These are phyloP conservation scores for Corylus heterophylla DNA, from an alignment of 306 rosid species.

Conservation along the genomic window DNA sequence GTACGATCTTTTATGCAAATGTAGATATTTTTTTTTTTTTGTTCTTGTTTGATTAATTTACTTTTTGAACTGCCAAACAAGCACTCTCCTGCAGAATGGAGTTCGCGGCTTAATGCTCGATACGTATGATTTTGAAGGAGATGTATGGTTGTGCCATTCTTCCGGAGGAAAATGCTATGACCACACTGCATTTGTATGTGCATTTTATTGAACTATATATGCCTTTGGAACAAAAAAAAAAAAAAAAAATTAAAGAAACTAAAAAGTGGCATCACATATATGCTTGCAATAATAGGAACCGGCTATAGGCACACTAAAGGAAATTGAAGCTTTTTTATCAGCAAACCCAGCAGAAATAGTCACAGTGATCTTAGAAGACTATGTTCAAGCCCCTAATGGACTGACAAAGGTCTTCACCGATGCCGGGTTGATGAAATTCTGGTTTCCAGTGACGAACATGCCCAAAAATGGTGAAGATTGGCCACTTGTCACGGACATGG, in stretches of 20 bases:
- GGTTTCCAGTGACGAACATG: conserved; percentile 79
- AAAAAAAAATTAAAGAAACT: too few relatives aligned
- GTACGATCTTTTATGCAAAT: conserved; percentile 30
- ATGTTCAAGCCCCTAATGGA: conserved; percentile 74
- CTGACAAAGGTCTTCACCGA: conserved; percentile 67
- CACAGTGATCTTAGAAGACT: conserved; percentile 87
- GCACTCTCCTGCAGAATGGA: conserved; percentile 54
- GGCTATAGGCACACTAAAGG: conserved; percentile 66
- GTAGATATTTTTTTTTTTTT: neutral
- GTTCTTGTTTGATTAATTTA: neutral
- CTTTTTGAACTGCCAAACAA: neutral
- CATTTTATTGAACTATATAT: neutral
- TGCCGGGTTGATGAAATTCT: conserved; percentile 72
- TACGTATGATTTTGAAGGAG: conserved; percentile 75
- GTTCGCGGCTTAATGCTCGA: conserved; percentile 81
- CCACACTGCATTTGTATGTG: conserved; percentile 82
- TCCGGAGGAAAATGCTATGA: conserved; percentile 64
- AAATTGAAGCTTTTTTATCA: conserved; percentile 68
- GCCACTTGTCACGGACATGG: conserved; percentile 85
- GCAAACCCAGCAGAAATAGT: conserved; percentile 75
- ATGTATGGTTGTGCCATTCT: conserved; percentile 92
- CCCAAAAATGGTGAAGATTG: conserved; percentile 72
- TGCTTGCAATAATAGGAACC: conserved; percentile 48
- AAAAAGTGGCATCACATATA: too few relatives aligned
- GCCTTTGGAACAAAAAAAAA: too few relatives aligned